Conservation (phyloP, 495 filamentous ascomycete genomes). For the Acidomyces sp. region DNA sequence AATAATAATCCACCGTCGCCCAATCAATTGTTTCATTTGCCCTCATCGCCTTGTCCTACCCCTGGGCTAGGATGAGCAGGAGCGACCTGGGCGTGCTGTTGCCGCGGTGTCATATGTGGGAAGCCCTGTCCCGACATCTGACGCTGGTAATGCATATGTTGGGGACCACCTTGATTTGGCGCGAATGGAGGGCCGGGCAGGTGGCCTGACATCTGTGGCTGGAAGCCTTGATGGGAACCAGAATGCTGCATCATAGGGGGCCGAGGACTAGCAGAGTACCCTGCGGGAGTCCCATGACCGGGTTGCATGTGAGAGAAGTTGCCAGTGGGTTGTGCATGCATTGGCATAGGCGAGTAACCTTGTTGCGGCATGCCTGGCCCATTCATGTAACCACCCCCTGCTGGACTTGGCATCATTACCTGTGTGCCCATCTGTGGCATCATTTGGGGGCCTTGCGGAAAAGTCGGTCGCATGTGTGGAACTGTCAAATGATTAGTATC, state of each 20-base stretch:
- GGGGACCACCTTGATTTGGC: slow-evolving; percentile 48
- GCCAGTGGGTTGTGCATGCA: slow-evolving; percentile 53
- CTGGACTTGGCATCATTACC: slow-evolving; percentile 72
- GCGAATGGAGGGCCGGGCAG: slow-evolving; percentile 45
- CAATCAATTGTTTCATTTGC: no score
- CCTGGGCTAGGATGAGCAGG: background rate
- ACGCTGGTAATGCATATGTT: slow-evolving; percentile 43
- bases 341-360: slow-evolving; percentile 55
- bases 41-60: background rate
- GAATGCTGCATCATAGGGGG: slow-evolving; percentile 28
- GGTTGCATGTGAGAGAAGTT: slow-evolving; percentile 42
- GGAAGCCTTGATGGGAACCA: slow-evolving; percentile 31
- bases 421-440: slow-evolving; percentile 41
- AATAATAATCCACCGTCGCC: no score
- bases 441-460: slow-evolving; percentile 3
- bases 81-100: slow-evolving; percentile 5
- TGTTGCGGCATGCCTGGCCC: slow-evolving; percentile 53
- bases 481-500: slow-evolving; percentile 3
- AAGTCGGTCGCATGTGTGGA: background rate
- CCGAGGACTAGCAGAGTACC: slow-evolving; percentile 39
- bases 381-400: slow-evolving; percentile 41
- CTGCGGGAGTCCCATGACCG: slow-evolving; percentile 70
- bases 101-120: slow-evolving; percentile 14
- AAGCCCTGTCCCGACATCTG: slow-evolving; percentile 11
- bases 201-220: slow-evolving; percentile 12